Evolutionary conservation across 1,284 basidiomycete genomes (phyloP).

Genomic region (Ustilago loliicola): DNA sequence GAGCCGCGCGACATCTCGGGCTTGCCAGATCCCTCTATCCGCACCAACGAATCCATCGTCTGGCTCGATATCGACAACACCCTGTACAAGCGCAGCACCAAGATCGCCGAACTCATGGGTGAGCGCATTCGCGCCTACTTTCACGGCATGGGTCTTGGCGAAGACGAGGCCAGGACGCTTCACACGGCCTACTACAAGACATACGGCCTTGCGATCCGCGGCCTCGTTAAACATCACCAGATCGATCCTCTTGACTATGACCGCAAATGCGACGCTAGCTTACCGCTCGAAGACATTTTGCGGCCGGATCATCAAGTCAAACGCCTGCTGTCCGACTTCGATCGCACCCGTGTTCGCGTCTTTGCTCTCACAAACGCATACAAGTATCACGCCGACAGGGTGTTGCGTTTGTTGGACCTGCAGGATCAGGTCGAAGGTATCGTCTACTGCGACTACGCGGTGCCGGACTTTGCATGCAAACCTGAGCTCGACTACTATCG

Average conservation of each 20-base stretch:
- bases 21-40: conserved; percentile 25
- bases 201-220: conserved; percentile 87
- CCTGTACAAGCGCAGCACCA: conserved; percentile 74
- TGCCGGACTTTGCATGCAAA: conserved; percentile 81
- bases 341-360: conserved; percentile 79
- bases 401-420: conserved; percentile 80
- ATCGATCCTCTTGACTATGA: conserved; percentile 91
- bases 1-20: conserved; percentile 44
- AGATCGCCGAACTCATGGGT: conserved; percentile 83
- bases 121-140: conserved; percentile 86
- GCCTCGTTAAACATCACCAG: conserved; percentile 82
- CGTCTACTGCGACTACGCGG: conserved; percentile 83
- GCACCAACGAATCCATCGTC: conserved; percentile 72
- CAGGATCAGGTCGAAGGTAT: conserved; percentile 83
- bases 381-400: conserved; percentile 82
- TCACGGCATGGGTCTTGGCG: conserved; percentile 77
- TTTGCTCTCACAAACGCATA: conserved; percentile 69
- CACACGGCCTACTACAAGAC: conserved; percentile 81
- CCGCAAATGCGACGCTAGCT: conserved; percentile 82
- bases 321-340: conserved; percentile 81
- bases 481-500: conserved; percentile 75
- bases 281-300: conserved; percentile 86
- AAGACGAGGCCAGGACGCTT: conserved; percentile 80
- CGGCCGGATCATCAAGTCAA: conserved; percentile 77
- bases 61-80: conserved; percentile 92